A percentile compares a stretch with the other conserved stretches of the same genome.
These are phyloP conservation scores for Oryza glumipatula DNA, from an alignment of 176 grass and related monocot species.

Conservation along the genomic window DNA sequence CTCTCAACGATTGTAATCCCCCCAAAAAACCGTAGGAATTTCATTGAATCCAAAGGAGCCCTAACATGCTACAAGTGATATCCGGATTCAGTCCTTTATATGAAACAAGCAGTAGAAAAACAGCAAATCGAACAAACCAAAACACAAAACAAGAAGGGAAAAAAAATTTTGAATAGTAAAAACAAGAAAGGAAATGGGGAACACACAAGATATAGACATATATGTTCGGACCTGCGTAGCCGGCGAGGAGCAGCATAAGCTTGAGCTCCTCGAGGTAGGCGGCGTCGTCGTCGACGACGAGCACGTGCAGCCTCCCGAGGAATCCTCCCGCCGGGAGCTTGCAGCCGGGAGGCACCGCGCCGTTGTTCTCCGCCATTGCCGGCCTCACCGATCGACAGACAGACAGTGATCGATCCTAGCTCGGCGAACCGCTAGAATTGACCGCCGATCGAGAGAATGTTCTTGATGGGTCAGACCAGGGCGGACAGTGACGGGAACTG, in stretches of 20 bases:
- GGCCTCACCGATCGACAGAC: neutral
- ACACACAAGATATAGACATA: neutral
- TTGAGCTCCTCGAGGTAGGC: neutral
- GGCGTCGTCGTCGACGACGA: neutral
- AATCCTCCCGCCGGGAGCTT: neutral
- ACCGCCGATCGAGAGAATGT: neutral
- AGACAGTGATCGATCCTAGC: neutral
- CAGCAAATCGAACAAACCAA: neutral
- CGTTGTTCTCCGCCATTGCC: neutral
- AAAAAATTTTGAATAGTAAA: too few species aligned
- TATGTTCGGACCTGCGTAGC: neutral
- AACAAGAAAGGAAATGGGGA: neutral
- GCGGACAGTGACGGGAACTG: too few species aligned
- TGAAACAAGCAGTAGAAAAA: neutral
- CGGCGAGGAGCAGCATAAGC: neutral
- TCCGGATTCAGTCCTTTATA: neutral
- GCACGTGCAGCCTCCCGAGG: neutral
- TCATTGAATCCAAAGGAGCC: too few species aligned
- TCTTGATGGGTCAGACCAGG: neutral
- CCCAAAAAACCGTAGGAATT: too few species aligned
- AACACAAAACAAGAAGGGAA: neutral
- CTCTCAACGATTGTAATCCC: too few species aligned
- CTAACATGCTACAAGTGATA: neutral
- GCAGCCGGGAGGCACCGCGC: neutral
- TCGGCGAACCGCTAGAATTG: neutral